Conservation (phyloP, 2,329 filamentous ascomycete genomes). For the Basipetospora sp. region DNA sequence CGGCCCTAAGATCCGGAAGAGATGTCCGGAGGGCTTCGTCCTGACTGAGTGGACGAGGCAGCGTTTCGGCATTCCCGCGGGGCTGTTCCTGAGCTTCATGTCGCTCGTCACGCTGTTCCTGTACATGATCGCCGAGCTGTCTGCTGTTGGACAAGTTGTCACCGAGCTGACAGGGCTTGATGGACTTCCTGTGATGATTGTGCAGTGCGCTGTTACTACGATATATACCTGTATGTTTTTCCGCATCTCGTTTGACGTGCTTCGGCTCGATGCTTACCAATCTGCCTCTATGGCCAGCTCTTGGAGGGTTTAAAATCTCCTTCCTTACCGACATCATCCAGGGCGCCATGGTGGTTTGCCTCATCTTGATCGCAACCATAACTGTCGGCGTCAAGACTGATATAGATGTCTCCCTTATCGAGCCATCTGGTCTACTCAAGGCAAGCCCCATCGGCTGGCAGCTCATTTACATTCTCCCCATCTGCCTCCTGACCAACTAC, state of each 20-base stretch:
- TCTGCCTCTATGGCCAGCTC: conserved; percentile 38
- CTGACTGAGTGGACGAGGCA: conserved; percentile 73
- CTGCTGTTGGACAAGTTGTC: conserved; percentile 66
- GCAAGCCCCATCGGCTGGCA: conserved; percentile 66
- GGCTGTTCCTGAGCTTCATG: conserved; percentile 61
- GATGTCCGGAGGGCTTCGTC: conserved; percentile 72
- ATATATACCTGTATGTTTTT: conserved; percentile 58
- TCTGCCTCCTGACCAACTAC: conserved; percentile 70
- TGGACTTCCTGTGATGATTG: conserved; percentile 60
- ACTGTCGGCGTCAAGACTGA: conserved; percentile 62
- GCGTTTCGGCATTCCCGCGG: conserved; percentile 55
- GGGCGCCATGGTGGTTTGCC: conserved; percentile 58
- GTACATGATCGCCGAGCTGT: conserved; percentile 77
- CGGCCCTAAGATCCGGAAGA: conserved; percentile 62
- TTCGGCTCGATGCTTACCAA: too few species aligned
- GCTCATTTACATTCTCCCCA: conserved; percentile 67
- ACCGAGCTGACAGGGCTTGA: conserved; percentile 59
- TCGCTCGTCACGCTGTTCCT: conserved; percentile 70
- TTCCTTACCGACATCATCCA: conserved; percentile 76
- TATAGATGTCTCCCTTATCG: conserved; percentile 54
- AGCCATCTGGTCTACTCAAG: conserved; percentile 53
- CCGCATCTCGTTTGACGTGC: neutral
- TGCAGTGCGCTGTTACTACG: conserved; percentile 63
- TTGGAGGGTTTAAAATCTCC: conserved; percentile 71
- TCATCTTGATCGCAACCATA: conserved; percentile 63